A percentile compares a stretch with the other conserved stretches of the same genome.
These are phyloP conservation scores for Biancaea sappan DNA, from an alignment of 306 rosid species.

Conservation along the genomic window DNA sequence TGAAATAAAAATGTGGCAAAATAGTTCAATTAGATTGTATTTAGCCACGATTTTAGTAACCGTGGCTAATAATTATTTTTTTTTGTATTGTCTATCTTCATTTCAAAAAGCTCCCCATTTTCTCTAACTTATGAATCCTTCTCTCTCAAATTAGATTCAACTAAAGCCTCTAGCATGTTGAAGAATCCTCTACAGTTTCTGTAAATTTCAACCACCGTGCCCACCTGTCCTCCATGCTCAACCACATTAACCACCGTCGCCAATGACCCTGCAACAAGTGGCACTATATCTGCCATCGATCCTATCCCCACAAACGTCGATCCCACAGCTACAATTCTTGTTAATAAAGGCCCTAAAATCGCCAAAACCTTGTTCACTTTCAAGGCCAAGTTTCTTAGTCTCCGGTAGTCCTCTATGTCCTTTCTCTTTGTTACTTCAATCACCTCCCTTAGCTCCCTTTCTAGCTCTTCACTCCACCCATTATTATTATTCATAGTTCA, in stretches of 20 bases:
- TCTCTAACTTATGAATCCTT: slow-evolving; percentile 59
- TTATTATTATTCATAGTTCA: background rate
- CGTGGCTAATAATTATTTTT: no score
- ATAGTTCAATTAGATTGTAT: no score
- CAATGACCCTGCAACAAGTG: slow-evolving; percentile 61
- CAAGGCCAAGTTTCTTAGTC: slow-evolving; percentile 61
- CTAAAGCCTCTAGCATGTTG: slow-evolving; percentile 42
- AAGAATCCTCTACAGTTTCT: slow-evolving; percentile 61
- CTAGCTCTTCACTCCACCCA: slow-evolving; percentile 67
- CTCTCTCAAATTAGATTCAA: slow-evolving; percentile 55
- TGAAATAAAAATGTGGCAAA: no score
- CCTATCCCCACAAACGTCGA: slow-evolving; percentile 50
- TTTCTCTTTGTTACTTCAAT: slow-evolving; percentile 49
- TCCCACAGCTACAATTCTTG: slow-evolving; percentile 65
- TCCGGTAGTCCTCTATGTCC: slow-evolving; percentile 65
- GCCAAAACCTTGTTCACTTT: slow-evolving; percentile 68
- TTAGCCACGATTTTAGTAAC: no score
- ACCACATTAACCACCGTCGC: slow-evolving; percentile 53
- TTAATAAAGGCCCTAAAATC: slow-evolving; percentile 67
- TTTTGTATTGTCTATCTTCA: slow-evolving; percentile 70
- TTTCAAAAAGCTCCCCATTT: slow-evolving; percentile 59
- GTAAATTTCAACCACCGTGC: slow-evolving; percentile 78
- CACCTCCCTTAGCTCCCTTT: slow-evolving; percentile 62
- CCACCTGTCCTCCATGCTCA: slow-evolving; percentile 73
- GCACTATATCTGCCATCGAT: slow-evolving; percentile 36